Evolutionary conservation across 1,139 yeast species (phyloP).

Genomic region (Maudiozyma humilis): DNA sequence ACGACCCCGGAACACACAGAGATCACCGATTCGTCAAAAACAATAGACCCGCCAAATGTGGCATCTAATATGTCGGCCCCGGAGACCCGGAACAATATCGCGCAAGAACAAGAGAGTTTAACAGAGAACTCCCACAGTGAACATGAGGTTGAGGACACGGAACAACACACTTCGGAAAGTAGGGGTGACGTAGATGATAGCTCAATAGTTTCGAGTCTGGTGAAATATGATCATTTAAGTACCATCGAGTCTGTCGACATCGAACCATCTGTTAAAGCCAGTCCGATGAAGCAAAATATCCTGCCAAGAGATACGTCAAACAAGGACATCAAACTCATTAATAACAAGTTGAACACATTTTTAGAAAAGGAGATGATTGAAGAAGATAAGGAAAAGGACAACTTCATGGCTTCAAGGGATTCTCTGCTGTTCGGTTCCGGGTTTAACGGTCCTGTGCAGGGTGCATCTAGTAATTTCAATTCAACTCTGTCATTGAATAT

Average conservation of each 20-base stretch:
- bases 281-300: background rate
- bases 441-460: background rate
- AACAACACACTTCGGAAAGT: no score
- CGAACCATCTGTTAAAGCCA: background rate
- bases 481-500: background rate
- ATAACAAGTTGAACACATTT: slow-evolving; percentile 1
- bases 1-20: background rate
- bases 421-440: background rate
- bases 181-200: no score
- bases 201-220: background rate
- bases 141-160: background rate
- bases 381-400: background rate
- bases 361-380: background rate
- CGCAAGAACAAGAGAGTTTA: background rate
- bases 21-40: background rate
- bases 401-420: background rate
- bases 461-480: background rate
- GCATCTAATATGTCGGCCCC: background rate
- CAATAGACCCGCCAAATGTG: background rate
- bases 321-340: background rate
- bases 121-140: background rate
- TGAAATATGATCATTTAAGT: background rate
- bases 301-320: background rate
- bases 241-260: slow-evolving; percentile 2
- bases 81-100: background rate